phyloP scores from a whole-genome alignment of 371 early-diverging fungal species.

The Sporodiniella umbellata region DNA sequence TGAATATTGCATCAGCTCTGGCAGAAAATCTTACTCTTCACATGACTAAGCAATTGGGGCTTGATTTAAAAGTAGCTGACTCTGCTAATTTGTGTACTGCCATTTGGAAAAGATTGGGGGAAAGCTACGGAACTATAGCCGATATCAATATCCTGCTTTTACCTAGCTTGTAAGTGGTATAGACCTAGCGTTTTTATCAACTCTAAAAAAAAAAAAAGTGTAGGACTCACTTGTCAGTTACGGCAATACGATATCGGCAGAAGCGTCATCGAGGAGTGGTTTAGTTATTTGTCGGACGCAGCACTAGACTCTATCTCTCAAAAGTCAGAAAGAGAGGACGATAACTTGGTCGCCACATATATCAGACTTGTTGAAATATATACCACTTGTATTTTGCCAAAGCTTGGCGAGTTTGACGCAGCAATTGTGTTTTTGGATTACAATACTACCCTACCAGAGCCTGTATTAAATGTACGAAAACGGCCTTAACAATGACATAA shows the following conservation, averaged over 20 bases:
- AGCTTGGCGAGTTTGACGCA: constrained; percentile 36
- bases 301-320: constrained; percentile 16
- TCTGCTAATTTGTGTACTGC: constrained; percentile 15
- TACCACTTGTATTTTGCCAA: constrained; percentile 24
- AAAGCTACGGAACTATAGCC: constrained; percentile 13
- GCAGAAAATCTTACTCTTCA: constrained; percentile 1
- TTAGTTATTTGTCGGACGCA: constrained; percentile 26
- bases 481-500: constrained; percentile 7
- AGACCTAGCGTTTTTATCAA: no score
- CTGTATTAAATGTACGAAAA: constrained; percentile 40
- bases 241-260: no score
- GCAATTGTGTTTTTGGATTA: constrained; percentile 36
- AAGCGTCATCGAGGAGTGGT: constrained; percentile 36
- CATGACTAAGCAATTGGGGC: constrained; percentile 11
- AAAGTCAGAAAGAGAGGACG: constrained; percentile 10
- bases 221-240: no score
- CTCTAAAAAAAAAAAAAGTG: background rate
- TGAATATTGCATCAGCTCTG: constrained; percentile 33
- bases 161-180: constrained; percentile 30
- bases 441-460: constrained; percentile 27
- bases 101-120: constrained; percentile 24
- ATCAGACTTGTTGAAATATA: constrained; percentile 29
- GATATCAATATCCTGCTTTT: constrained; percentile 29
- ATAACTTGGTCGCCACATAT: constrained; percentile 7
- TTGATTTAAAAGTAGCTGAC: constrained; percentile 1